Evolutionary conservation across 164 flowering plant species (phyloP), one percentile per base, ranked within the genome.

Genomic region (Magnolia sinica): DNA sequence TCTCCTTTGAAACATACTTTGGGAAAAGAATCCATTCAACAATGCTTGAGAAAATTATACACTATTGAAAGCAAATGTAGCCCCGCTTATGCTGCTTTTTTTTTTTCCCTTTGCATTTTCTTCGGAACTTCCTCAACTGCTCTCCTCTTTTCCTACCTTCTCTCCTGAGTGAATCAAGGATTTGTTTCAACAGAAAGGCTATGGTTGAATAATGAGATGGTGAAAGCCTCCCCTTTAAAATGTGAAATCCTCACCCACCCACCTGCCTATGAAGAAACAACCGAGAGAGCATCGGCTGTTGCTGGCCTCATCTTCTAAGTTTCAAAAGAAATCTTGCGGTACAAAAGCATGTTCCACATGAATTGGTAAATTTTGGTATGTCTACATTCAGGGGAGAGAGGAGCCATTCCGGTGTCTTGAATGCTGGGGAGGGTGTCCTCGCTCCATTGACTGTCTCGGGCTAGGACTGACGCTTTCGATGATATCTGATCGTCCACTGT

Each of bases 361-460:
- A 68, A 68, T 23, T 65, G 68, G 23, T 55, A 16, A 55, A 55
- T 55, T 55, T 55, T 55, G 61, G 16, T 70, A 1, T 49, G 3
- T 65, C 22, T 23, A 6, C 49, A 58, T 51, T 84, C 78, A 84
- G 58, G 86, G 74, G 75, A 83, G 68, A 13, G 93, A 86, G 83
- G 83, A 82, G 74, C 89, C 88, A 79, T 87, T 90, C 55, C 88
- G 81, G 73, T 88, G 92, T 71, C 86, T 85, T 2, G 86, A 87
- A 76, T 80, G 85, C 31, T 73, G 86, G 50, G 94, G 88, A 66
- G 85, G 22, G 2, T 79, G 87, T 29, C 87, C 79, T 64, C 73
- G 88, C 72, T 88, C 95, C 64, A 86, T 70, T 7, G 92, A 90
- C 51, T 81, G 79, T 79, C 96, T 89, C 24, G 96, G 95, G 66